phyloP scores from a whole-genome alignment of 192 early-diverging fungal species.

The Haplosporangium gracile region DNA sequence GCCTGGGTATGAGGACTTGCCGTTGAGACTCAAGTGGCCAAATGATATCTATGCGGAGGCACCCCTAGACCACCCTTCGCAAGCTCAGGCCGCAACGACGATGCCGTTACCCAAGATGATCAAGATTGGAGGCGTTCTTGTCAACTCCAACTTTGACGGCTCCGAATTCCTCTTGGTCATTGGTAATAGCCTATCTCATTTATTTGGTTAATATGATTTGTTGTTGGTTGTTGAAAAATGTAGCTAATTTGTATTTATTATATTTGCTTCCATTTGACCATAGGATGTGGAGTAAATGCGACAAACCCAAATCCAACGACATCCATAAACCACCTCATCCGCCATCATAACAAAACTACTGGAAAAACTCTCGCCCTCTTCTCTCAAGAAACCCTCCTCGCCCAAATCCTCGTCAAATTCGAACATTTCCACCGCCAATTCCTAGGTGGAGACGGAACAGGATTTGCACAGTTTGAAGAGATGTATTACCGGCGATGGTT shows the following conservation, averaged over 20 bases:
- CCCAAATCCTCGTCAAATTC: constrained; percentile 77
- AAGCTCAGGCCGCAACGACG: constrained; percentile 17
- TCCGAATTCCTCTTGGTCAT: constrained; percentile 85
- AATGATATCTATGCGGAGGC: constrained; percentile 93
- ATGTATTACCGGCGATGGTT: constrained; percentile 91
- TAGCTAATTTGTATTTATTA: neutral
- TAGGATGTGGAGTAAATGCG: constrained; percentile 91
- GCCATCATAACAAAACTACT: constrained; percentile 64
- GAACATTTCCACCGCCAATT: constrained; percentile 85
- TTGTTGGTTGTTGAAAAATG: neutral
- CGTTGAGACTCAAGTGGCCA: constrained; percentile 96
- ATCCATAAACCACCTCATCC: constrained; percentile 87
- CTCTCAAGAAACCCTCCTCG: constrained; percentile 76
- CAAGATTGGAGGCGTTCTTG: constrained; percentile 94
- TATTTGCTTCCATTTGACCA: neutral
- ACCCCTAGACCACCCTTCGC: constrained; percentile 32
- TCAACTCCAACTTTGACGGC: constrained; percentile 81
- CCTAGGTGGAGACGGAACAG: constrained; percentile 59
- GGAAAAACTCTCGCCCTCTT: constrained; percentile 66
- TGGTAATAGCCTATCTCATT: constrained; percentile 66
- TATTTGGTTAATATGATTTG: neutral
- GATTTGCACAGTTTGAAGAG: constrained; percentile 80
- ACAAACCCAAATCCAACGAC: constrained; percentile 88
- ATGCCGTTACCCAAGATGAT: constrained; percentile 52
- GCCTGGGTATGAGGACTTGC: constrained; percentile 84